Percentiles rank a stretch among this genome's conserved stretches.
These are phyloP conservation scores for Camelina hispida DNA, from an alignment of 345 rosid genomes.

Conservation along the genomic window DNA sequence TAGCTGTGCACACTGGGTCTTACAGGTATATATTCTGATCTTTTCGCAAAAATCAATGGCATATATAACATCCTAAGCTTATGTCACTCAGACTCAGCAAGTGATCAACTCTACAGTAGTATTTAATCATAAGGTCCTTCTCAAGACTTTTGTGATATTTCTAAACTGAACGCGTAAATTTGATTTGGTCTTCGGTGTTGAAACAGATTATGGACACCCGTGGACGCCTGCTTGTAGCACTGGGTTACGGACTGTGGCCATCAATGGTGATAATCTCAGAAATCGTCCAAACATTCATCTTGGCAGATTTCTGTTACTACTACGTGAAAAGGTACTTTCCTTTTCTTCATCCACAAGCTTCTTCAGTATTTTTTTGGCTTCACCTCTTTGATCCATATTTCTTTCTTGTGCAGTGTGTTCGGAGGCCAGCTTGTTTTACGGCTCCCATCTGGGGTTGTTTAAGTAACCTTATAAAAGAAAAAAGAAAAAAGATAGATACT, in stretches of 20 bases:
- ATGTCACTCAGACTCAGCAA: not conserved
- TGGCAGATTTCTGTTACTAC: slow-evolving; percentile 95
- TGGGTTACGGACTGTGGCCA: slow-evolving; percentile 94
- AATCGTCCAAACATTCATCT: slow-evolving; percentile 89
- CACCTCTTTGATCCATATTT: not conserved
- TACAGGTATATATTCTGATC: no score
- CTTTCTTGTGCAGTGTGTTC: slow-evolving; percentile 53
- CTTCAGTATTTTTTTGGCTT: not conserved
- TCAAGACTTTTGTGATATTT: not conserved
- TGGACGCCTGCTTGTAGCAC: slow-evolving; percentile 81
- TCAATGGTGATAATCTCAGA: slow-evolving; percentile 91
- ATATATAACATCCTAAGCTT: not conserved
- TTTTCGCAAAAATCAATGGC: not conserved
- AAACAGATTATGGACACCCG: slow-evolving; percentile 82
- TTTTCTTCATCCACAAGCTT: not conserved
- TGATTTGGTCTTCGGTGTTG: not conserved
- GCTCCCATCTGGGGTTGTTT: slow-evolving; percentile 83
- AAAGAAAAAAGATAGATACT: not conserved
- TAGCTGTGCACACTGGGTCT: slow-evolving; percentile 99
- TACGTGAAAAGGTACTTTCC: slow-evolving; percentile 69
- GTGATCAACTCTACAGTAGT: not conserved
- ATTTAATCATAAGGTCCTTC: not conserved
- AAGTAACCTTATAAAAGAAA: not conserved
- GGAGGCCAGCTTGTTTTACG: slow-evolving; percentile 83
- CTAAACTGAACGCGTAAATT: not conserved